Evolutionary conservation across 2,329 filamentous ascomycete species (phyloP), one percentile per base, ranked within the genome.

Genomic region (Epichloe sp.): DNA sequence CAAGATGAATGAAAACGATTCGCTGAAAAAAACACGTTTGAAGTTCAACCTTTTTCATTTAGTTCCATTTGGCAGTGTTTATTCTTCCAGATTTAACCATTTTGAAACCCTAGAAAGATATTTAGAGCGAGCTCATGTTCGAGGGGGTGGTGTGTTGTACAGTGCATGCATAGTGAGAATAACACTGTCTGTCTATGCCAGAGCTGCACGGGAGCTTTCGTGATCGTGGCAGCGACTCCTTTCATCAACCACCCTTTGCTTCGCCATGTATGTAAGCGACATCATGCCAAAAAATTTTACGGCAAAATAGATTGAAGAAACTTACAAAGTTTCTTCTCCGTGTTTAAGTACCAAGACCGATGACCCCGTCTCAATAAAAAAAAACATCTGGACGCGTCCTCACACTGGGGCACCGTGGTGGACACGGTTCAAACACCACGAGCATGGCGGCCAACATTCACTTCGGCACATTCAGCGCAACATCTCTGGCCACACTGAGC

Each of bases 401-500:
- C 34, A 44, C 35, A 10, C 5, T 17, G 34, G 17, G 41, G 19
- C 41, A 37, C 23, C 17, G 42, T 21, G 21, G 48, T 31, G 48
- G 34, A 31, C 48, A 50, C 48, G 35, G 21, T 45, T 11, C 36
- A 45, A 34, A 48, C n/a, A 44, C 31, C 17, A 47, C 23, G 23
- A 48, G 14, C 35, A 51, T 53, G 52, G 44, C 26, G 14, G 5
- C 17, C 35, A 15, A 48, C 23, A 42, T 34, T 44, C 17, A 26
- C 31, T 34, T 46, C 8, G 35, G 23, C 4, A 31, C 7, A 3
- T 43, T 41, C 36, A 31, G 45, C 37, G 34, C 31, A 35, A 31
- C 44, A 3, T 46, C 49, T 8, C 50, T 53, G 52, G 48, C 47
- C 0, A 47, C 49, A 14, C 42, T 54, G 37, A 43, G 47, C 19